phyloP scores from a whole-genome alignment of 306 rosid species.

The Glycyrrhiza uralensis region DNA sequence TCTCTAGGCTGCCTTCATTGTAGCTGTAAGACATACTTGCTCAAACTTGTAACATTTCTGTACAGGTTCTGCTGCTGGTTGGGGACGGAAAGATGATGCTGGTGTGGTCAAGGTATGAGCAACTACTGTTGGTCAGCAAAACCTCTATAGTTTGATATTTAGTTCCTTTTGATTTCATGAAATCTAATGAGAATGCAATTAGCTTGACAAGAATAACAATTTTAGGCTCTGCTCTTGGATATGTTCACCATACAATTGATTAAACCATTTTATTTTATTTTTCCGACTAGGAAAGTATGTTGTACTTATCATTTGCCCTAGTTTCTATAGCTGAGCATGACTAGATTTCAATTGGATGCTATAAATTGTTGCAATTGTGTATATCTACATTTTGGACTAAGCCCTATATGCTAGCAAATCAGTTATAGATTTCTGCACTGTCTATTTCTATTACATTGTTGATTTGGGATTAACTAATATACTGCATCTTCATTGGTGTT shows the following conservation, averaged over 20 bases:
- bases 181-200: slow-evolving; percentile 11
- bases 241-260: background rate
- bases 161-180: background rate
- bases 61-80: slow-evolving; percentile 94
- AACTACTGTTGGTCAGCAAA: background rate
- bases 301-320: background rate
- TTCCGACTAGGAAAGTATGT: background rate
- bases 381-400: background rate
- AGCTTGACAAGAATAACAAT: background rate
- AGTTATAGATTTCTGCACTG: background rate
- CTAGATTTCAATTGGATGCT: background rate
- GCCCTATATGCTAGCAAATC: background rate
- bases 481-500: background rate
- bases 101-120: slow-evolving; percentile 85
- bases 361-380: background rate
- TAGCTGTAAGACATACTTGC: slow-evolving; percentile 12
- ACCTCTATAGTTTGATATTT: slow-evolving; percentile 3
- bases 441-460: background rate
- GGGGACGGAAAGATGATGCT: slow-evolving; percentile 97
- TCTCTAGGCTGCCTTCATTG: too few species aligned
- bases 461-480: background rate
- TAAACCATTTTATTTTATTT: background rate
- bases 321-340: background rate
- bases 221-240: background rate
- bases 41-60: slow-evolving; percentile 18